Base-by-base conservation (phyloP, 768 basidiomycete species). In the Pisolithus sp. region DNA sequence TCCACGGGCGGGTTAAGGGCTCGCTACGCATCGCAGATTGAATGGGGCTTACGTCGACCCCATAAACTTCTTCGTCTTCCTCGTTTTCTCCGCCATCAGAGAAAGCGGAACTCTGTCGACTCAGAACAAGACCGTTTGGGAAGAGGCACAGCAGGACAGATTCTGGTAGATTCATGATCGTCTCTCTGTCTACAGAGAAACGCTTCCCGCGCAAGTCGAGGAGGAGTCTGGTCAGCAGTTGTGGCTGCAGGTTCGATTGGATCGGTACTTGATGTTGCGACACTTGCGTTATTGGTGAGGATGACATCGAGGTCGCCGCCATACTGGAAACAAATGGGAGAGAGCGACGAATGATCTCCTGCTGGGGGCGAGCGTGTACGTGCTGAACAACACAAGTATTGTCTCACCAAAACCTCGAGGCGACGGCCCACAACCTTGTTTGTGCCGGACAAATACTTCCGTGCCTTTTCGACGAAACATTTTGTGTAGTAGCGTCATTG, bases 141-240 rank as follows among this genome's bases (percentile, higher is more conserved):
- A 98, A 99, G 55, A 99, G 76, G 69, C 94, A 97, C 36, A 99
- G 75, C 49, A 98, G 77, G 43, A 99, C 93, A 17, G 90, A 93
- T 80, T 99, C 96, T 2, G 96, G 96, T 18, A 99, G 78, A 67
- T 94, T 92, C 93, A 98, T 96, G 65, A 99, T 86, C 6, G 89
- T 93, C 73, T 98, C 95, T 59, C 95, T 80, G 72, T 98, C 96
- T 41, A 99, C 92, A 54, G 89, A 85, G 72, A 98, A 94, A 55
- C 93, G 85, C 59, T 71, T 78, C 51, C 93, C 93, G 57, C 96
- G 84, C 36, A 99, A 79, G 72, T 98, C 96, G 59, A 99, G 83
- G 49, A 88, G 80, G 60, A 99, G 78, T 60, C 92, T 80, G 23
- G 91, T 86, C 57, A 97, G 79, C 38, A 95, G 79, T 72, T 92